These are phyloP conservation scores for Penicillium waksmanii DNA, from an alignment of 495 filamentous ascomycete genomes.

Conservation along the genomic window DNA sequence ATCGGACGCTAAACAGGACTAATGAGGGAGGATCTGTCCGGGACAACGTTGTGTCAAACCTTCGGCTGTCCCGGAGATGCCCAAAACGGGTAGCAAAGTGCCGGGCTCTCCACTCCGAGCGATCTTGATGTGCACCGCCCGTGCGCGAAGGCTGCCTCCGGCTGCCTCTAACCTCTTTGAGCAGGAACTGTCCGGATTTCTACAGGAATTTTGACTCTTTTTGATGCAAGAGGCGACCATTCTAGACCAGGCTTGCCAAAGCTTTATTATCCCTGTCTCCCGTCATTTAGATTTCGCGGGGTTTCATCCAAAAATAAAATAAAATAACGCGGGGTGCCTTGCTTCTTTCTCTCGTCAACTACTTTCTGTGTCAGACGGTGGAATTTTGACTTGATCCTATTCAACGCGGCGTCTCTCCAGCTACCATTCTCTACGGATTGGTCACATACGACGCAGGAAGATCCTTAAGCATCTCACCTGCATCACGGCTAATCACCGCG, in stretches of 20 bases:
- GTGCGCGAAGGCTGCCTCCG: not conserved
- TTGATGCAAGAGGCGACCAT: slow-evolving; percentile 12
- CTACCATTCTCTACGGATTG: not conserved
- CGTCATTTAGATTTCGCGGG: not conserved
- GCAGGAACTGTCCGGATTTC: slow-evolving; percentile 23
- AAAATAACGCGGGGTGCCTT: not conserved
- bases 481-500: not conserved
- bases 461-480: not conserved
- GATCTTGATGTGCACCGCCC: slow-evolving; percentile 3
- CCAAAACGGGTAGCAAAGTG: slow-evolving; percentile 13
- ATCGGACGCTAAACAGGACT: not conserved
- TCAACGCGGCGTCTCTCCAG: not conserved
- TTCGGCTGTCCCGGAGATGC: not conserved
- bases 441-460: not conserved
- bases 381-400: not conserved
- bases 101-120: slow-evolving; percentile 11
- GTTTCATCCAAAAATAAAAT: not conserved
- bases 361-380: not conserved
- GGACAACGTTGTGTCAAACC: slow-evolving; percentile 1
- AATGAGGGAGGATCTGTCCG: slow-evolving; percentile 4
- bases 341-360: not conserved
- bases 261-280: slow-evolving; percentile 3
- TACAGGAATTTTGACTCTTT: not conserved
- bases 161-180: slow-evolving; percentile 18
- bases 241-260: not conserved